These are phyloP conservation scores for Rugonectria rugulosa DNA, from an alignment of 2,329 filamentous ascomycete genomes.

Conservation along the genomic window DNA sequence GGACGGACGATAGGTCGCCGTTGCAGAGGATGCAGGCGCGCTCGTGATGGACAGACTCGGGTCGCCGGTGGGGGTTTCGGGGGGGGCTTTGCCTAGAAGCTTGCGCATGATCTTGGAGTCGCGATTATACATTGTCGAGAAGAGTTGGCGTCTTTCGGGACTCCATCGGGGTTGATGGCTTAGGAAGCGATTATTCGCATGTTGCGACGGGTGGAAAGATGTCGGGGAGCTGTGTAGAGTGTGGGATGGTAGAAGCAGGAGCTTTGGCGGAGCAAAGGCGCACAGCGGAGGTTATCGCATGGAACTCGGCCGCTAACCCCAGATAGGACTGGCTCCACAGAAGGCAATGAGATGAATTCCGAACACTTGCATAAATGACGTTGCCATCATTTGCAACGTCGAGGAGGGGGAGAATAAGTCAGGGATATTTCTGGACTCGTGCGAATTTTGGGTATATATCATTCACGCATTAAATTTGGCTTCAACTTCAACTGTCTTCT, in stretches of 20 bases:
- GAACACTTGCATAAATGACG: too few species aligned
- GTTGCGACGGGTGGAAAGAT: slow-evolving; percentile 2
- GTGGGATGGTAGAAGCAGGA: background rate
- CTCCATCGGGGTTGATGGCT: slow-evolving; percentile 43
- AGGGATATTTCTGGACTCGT: too few species aligned
- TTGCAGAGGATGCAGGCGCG: slow-evolving; percentile 49
- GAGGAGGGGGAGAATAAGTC: too few species aligned
- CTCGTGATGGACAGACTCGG: slow-evolving; percentile 52
- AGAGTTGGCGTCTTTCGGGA: slow-evolving; percentile 37
- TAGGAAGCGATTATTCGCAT: slow-evolving; percentile 30
- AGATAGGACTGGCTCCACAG: too few species aligned
- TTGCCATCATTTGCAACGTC: too few species aligned
- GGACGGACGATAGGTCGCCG: slow-evolving; percentile 56
- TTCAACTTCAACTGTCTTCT: too few species aligned
- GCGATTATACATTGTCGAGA: slow-evolving; percentile 57
- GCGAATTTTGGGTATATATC: too few species aligned
- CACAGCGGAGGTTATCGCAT: too few species aligned
- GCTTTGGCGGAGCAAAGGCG: too few species aligned
- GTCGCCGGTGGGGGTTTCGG: slow-evolving; percentile 55
- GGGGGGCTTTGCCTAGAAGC: slow-evolving; percentile 62
- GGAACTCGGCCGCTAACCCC: too few species aligned
- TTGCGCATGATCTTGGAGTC: slow-evolving; percentile 67
- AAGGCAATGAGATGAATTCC: too few species aligned
- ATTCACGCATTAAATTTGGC: too few species aligned
- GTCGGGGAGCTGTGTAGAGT: background rate